A percentile compares a stretch with the other conserved stretches of the same genome.
Evolutionary conservation across 139 green algal genomes (phyloP).

Genomic region (Chlorella sp.): DNA sequence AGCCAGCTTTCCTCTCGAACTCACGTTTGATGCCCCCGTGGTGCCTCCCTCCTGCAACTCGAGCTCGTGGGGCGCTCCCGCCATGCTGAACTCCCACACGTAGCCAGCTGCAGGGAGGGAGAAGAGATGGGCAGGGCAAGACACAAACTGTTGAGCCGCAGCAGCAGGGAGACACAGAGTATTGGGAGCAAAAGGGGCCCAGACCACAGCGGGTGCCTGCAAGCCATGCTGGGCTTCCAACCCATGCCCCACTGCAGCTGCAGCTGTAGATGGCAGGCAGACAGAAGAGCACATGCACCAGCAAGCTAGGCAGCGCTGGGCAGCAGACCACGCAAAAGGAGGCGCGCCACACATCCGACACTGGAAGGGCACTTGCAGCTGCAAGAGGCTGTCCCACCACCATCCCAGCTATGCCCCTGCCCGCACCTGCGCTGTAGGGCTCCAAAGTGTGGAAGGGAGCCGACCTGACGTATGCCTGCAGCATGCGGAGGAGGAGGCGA

Average conservation of each 20-base stretch:
- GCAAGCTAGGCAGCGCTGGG: too few species aligned
- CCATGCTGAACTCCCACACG: conserved; percentile 41
- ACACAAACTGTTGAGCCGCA: too few species aligned
- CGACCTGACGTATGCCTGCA: background rate
- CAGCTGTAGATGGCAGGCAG: too few species aligned
- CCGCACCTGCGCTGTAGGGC: conserved; percentile 47
- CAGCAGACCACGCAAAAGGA: background rate
- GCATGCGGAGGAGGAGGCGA: background rate
- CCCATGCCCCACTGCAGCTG: too few species aligned
- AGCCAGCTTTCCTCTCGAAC: background rate
- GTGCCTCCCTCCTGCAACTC: conserved; percentile 56
- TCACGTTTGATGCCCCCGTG: background rate
- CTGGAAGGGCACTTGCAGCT: background rate
- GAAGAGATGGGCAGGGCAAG: background rate
- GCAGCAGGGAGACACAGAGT: too few species aligned
- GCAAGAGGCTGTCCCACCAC: background rate
- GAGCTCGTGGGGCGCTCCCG: conserved; percentile 32
- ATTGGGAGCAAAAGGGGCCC: too few species aligned
- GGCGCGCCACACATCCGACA: background rate
- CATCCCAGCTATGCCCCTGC: background rate
- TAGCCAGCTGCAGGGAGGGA: conserved; percentile 35
- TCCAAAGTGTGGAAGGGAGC: conserved; percentile 63
- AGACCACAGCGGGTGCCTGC: too few species aligned
- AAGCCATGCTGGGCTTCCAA: too few species aligned
- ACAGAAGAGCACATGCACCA: too few species aligned